Evolutionary conservation across 2,329 filamentous ascomycete genomes (phyloP).

Genomic region (Dactylellina leptospora): DNA sequence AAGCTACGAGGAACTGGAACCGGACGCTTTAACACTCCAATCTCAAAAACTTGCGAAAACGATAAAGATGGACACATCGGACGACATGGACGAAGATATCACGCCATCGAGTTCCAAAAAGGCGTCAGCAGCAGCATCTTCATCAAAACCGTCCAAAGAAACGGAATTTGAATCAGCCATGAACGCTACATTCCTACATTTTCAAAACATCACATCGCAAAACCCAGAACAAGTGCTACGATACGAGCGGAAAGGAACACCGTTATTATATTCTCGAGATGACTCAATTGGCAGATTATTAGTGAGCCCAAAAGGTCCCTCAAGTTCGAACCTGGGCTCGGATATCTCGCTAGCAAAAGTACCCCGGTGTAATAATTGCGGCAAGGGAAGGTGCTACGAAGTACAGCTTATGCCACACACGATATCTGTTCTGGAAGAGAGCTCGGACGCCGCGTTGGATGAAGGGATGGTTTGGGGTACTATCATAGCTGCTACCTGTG

Average conservation of each 20-base stretch:
- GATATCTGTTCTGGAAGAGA: slow-evolving; percentile 84
- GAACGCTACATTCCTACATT: slow-evolving; percentile 80
- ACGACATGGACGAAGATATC: slow-evolving; percentile 59
- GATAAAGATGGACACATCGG: slow-evolving; percentile 62
- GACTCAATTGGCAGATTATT: slow-evolving; percentile 78
- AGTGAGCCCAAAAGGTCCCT: slow-evolving; percentile 57
- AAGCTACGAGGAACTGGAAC: slow-evolving; percentile 86
- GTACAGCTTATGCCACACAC: slow-evolving; percentile 90
- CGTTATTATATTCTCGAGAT: slow-evolving; percentile 80
- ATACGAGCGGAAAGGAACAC: slow-evolving; percentile 77
- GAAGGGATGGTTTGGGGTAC: slow-evolving; percentile 99
- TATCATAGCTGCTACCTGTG: slow-evolving; percentile 85
- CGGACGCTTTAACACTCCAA: slow-evolving; percentile 63
- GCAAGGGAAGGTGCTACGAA: slow-evolving; percentile 81
- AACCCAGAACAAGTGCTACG: slow-evolving; percentile 84
- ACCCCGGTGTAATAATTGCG: slow-evolving; percentile 80
- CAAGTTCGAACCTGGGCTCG: too few relatives aligned
- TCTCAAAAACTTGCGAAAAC: slow-evolving; percentile 62
- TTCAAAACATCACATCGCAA: slow-evolving; percentile 78
- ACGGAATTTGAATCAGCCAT: slow-evolving; percentile 75
- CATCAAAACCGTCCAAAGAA: slow-evolving; percentile 63
- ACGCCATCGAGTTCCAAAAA: slow-evolving; percentile 57
- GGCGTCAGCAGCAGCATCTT: slow-evolving; percentile 55
- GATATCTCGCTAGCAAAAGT: slow-evolving; percentile 64
- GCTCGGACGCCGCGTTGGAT: slow-evolving; percentile 71